Evolutionary conservation across 768 basidiomycete species (phyloP), one percentile per base, ranked within the genome.

Genomic region (Pholiota conissans): DNA sequence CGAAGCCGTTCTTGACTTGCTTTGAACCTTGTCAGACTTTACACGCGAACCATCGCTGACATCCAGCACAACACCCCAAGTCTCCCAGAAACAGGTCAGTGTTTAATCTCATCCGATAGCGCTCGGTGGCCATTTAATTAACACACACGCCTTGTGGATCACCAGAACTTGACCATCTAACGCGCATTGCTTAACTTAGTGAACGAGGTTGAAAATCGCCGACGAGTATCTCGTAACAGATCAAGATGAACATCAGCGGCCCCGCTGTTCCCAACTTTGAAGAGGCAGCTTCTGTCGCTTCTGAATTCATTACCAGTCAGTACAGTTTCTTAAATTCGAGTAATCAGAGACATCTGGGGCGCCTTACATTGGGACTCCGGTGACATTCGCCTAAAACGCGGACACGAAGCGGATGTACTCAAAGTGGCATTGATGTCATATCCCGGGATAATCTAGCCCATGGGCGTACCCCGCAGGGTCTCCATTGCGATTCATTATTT

Each of bases 271-370:
- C 74, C 54, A 76, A 74, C 63, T 65, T 72, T 42, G 79, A 80
- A 65, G 79, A 80, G 57, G 78, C 78, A 11, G 73, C 75, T 26
- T 70, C 65, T 20, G 69, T 80, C 40, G 77, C 78, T 3, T 69
- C 74, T 27, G 79, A 80, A 61, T 80, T 74, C 59, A 75, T 80
- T 29, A 74, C 75, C 50, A 79, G 79, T 78, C 26, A 62, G 77
- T 69, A n/a, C 45, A 51, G 49, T 27, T 57, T 47, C 24, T 52
- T 51, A 18, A 24, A 9, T 22, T 45, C 22, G 11, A 18, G 42
- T 24, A 20, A 57, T 42, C 52, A 58, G 46, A 55, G 48, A 57
- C 56, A 57, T 39, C 34, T 32, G 42, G 42, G 42, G 42, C 20
- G 18, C 22, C 20, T 13, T 1, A 7, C 30, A 13, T 14, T 13